Evolutionary conservation across 345 rosid genomes (phyloP).

Genomic region (Pugionium dolabratum): DNA sequence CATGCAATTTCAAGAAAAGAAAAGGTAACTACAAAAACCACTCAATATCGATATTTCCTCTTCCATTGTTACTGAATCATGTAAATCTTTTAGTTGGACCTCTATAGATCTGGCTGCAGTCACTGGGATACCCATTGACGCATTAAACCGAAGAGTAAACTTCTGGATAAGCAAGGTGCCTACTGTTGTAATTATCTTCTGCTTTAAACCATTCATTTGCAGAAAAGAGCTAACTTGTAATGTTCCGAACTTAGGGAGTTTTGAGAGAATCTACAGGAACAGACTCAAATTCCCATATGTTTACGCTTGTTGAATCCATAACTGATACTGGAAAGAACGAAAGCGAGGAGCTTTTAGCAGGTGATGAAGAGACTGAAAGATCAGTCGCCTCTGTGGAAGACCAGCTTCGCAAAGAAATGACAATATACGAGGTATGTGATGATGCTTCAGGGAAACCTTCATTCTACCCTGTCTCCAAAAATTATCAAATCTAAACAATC

Average conservation of each 20-base stretch:
- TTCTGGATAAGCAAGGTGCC: slow-evolving; percentile 93
- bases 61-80: slow-evolving; percentile 22
- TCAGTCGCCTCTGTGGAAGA: slow-evolving; percentile 85
- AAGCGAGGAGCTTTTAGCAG: slow-evolving; percentile 61
- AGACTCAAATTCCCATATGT: slow-evolving; percentile 50
- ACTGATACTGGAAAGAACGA: slow-evolving; percentile 61
- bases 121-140: slow-evolving; percentile 70
- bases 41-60: background rate
- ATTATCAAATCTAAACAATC: slow-evolving; percentile 26
- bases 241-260: slow-evolving; percentile 63
- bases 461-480: slow-evolving; percentile 7
- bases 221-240: background rate
- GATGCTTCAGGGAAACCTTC: slow-evolving; percentile 13
- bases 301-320: slow-evolving; percentile 66
- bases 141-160: slow-evolving; percentile 68
- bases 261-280: slow-evolving; percentile 64
- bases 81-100: slow-evolving; percentile 68
- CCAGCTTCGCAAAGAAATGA: slow-evolving; percentile 88
- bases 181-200: slow-evolving; percentile 1
- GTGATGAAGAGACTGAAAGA: slow-evolving; percentile 81
- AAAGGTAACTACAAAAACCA: slow-evolving; percentile 49
- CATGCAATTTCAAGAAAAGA: slow-evolving; percentile 91
- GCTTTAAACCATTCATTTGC: slow-evolving; percentile 10
- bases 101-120: slow-evolving; percentile 68
- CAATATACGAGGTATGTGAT: slow-evolving; percentile 72